Percentiles rank a stretch among this genome's conserved stretches.
phyloP scores from a whole-genome alignment of 148 eudicot genomes.

The Rhododendron henanense region DNA sequence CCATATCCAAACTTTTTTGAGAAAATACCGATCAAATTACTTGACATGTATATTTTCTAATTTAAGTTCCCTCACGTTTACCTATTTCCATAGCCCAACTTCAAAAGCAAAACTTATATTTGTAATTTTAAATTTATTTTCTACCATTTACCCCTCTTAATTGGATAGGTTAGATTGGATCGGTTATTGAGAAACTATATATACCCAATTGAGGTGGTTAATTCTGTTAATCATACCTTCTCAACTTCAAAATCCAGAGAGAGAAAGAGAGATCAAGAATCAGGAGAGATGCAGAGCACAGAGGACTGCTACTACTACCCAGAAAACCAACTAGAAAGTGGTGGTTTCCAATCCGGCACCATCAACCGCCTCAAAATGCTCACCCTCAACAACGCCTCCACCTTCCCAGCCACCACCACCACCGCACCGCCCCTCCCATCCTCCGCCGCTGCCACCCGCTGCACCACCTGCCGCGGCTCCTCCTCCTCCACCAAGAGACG shows the following conservation, averaged over 20 bases:
- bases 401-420: neutral
- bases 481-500: conserved; percentile 7
- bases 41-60: no score
- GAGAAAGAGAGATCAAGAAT: neutral
- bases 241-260: neutral
- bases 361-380: conserved; percentile 3
- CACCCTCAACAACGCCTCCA: neutral
- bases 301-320: neutral
- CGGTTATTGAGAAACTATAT: neutral
- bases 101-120: no score
- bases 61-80: no score
- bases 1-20: no score
- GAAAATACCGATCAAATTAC: no score
- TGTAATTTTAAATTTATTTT: neutral
- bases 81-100: no score
- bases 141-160: no score
- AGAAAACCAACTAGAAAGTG: neutral
- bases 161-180: no score
- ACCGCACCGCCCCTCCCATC: neutral
- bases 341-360: neutral
- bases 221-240: neutral
- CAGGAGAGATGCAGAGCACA: neutral
- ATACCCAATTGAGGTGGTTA: neutral
- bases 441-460: neutral
- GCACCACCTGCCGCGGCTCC: neutral